Evolutionary conservation across 2,329 filamentous ascomycete species (phyloP).

Genomic region (Epichloe typhina): DNA sequence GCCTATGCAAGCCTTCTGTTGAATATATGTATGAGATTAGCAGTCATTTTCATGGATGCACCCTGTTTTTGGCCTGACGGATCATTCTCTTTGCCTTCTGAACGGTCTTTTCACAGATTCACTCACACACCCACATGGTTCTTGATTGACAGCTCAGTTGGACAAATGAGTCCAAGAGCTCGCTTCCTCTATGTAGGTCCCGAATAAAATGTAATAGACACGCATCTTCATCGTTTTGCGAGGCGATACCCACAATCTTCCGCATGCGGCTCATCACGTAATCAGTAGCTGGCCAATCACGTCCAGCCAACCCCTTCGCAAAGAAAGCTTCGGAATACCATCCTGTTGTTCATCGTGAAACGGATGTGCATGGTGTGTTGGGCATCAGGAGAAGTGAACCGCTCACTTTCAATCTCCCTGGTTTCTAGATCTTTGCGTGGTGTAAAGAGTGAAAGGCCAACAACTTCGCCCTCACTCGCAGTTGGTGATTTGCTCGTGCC

Average conservation of each 20-base stretch:
- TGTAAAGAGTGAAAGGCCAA: neutral
- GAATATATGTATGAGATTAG: too few species aligned
- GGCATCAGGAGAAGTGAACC: conserved; percentile 1
- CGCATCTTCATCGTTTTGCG: too few species aligned
- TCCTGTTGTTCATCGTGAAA: conserved; percentile 1
- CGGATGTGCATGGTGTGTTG: neutral
- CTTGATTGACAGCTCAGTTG: too few species aligned
- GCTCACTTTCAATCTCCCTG: neutral
- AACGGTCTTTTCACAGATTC: too few species aligned
- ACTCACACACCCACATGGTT: too few species aligned
- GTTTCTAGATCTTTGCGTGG: neutral
- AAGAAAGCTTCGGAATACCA: neutral
- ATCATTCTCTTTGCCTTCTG: too few species aligned
- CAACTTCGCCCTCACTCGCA: neutral
- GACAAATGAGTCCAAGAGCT: too few species aligned
- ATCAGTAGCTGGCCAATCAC: conserved; percentile 6
- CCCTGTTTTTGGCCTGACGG: too few species aligned
- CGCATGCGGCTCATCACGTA: conserved; percentile 6
- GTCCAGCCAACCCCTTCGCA: neutral
- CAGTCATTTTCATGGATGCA: too few species aligned
- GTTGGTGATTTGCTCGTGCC: neutral
- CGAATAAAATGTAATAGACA: too few species aligned
- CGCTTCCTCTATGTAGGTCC: too few species aligned
- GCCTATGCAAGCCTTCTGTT: too few species aligned
- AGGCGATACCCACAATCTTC: neutral